Evolutionary conservation across 164 flowering plant species (phyloP).

Genomic region (Platanus orientalis): DNA sequence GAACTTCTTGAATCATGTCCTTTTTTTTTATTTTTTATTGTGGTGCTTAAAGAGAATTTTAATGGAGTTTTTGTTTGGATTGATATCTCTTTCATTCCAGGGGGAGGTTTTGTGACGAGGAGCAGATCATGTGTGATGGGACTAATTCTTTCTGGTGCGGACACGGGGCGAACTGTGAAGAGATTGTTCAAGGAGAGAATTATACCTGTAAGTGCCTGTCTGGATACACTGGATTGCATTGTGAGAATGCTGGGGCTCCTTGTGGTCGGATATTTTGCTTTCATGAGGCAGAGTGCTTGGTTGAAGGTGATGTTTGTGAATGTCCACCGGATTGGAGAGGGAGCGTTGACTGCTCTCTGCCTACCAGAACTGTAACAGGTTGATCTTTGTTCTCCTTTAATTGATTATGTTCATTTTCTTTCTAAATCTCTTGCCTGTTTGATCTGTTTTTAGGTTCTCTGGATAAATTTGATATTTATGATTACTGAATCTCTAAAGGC

Average conservation of each 20-base stretch:
- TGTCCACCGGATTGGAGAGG: constrained; percentile 35
- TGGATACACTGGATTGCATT: constrained; percentile 24
- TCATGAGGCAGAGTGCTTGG: constrained; percentile 31
- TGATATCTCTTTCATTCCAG: constrained; percentile 3
- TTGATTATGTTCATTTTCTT: background rate
- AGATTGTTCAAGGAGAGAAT: constrained; percentile 33
- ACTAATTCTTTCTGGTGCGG: constrained; percentile 37
- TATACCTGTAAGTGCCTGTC: constrained; percentile 28
- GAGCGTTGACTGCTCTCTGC: constrained; percentile 30
- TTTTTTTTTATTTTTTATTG: no score
- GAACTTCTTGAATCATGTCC: no score
- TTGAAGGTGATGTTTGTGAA: constrained; percentile 20
- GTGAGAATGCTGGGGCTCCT: constrained; percentile 29
- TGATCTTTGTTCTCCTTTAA: background rate
- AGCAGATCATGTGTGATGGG: constrained; percentile 35
- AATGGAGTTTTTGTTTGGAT: no score
- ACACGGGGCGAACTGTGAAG: constrained; percentile 31
- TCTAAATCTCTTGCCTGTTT: background rate
- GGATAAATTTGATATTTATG: background rate
- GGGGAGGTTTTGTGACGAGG: constrained; percentile 34
- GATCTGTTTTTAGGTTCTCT: background rate
- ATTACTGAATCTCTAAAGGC: no score
- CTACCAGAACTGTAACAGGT: constrained; percentile 21
- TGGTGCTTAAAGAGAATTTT: no score
- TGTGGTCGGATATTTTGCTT: constrained; percentile 35